Evolutionary conservation across 768 basidiomycete genomes (phyloP), one percentile per base, ranked within the genome.

Genomic region (Lactarius psammicola): DNA sequence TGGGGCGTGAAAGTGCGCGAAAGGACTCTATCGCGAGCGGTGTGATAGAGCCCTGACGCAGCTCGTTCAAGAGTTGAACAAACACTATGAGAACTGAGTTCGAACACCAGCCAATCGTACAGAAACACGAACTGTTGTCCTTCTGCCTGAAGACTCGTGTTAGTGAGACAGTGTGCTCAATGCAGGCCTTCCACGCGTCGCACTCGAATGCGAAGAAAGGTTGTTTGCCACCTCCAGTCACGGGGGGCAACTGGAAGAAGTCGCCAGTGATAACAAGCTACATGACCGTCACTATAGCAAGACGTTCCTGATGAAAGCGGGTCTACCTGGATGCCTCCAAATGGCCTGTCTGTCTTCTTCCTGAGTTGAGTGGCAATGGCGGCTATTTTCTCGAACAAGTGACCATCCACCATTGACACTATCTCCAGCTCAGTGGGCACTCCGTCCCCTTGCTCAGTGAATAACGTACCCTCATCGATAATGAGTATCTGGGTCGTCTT

Each of bases 91-190:
- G 38, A 23, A 26, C 30, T 66, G 30, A 66, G 56, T 51, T n/a
- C 13, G 2, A n/a, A 4, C 30, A 7, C 28, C 20, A 23, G 60
- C 6, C 20, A 34, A 30, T 33, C 28, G 30, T 20, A 18, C 20
- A 33, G n/a, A 36, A 56, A 33, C n/a, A 67, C 85, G 68, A 68
- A 89, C 89, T 76, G 54, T 82, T 79, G 71, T 90, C 89, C 60
- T 86, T 90, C 72, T 92, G 90, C 31, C 90, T 76, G 75, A 89
- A 92, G 4, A 92, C 90, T 69, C 88, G 84, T 5, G 80, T 86
- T 3, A 93, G 79, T 59, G 83, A 87, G 64, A 90, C 80, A 1
- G 84, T 89, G 58, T 80, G 76, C 57, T 84, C 80, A 56, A 87
- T 78, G 66, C 85, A 84, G n/a, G 79, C 74, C 56, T 81, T 78